These are phyloP conservation scores for Coemansia sp. DNA, from an alignment of 192 early-diverging fungal genomes.

Conservation along the genomic window DNA sequence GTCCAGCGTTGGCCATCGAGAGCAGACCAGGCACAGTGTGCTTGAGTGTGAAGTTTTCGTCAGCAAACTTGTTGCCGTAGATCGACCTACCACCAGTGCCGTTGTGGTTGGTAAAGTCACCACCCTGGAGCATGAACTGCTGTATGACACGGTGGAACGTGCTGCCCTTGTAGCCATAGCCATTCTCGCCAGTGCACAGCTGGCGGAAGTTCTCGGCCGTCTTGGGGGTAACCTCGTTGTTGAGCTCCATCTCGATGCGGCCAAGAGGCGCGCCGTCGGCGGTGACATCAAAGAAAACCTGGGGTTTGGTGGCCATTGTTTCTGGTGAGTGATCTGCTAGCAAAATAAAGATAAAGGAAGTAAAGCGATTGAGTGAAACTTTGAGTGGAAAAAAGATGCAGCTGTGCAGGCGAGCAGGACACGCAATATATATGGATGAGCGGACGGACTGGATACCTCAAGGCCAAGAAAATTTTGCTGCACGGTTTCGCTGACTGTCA, in stretches of 20 bases:
- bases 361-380: neutral
- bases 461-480: neutral
- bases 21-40: constrained; percentile 67
- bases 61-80: constrained; percentile 76
- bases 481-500: neutral
- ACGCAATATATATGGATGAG: neutral
- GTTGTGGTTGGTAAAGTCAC: constrained; percentile 76
- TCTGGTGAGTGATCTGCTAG: neutral
- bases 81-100: constrained; percentile 85
- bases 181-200: constrained; percentile 56
- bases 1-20: constrained; percentile 82
- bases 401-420: neutral
- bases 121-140: constrained; percentile 90
- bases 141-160: constrained; percentile 89
- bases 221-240: constrained; percentile 81
- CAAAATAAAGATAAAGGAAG: neutral
- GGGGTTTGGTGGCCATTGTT: constrained; percentile 31
- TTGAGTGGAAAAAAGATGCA: neutral
- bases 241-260: constrained; percentile 51
- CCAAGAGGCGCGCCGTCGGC: constrained; percentile 30
- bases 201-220: constrained; percentile 94
- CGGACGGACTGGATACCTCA: neutral
- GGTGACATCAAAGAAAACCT: constrained; percentile 55
- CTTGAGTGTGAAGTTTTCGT: constrained; percentile 76
- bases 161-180: constrained; percentile 64